These are phyloP conservation scores for Xerocomus nothofagi DNA, from an alignment of 1,284 basidiomycete species.

Conservation along the genomic window DNA sequence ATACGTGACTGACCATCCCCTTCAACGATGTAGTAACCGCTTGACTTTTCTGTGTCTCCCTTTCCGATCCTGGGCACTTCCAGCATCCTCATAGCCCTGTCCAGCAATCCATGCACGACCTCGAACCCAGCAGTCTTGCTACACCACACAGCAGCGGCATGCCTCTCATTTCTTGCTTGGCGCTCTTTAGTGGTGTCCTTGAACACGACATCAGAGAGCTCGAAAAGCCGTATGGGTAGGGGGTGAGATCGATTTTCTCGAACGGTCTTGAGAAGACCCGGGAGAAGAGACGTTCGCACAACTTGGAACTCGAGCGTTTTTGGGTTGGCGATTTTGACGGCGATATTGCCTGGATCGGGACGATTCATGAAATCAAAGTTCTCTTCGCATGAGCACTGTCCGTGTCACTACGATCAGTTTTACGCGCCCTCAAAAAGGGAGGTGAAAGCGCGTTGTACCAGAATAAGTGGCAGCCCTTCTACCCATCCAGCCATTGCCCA, in stretches of 20 bases:
- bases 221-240: conserved; percentile 92
- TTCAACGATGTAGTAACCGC: conserved; percentile 93
- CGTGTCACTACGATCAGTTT: conserved; percentile 1
- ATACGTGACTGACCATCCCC: conserved; percentile 60
- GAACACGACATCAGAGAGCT: conserved; percentile 91
- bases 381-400: conserved; percentile 95
- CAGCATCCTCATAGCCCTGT: conserved; percentile 93
- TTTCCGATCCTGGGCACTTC: conserved; percentile 80
- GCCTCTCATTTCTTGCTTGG: conserved; percentile 84
- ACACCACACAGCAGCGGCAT: conserved; percentile 91
- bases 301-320: conserved; percentile 99
- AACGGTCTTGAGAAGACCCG: conserved; percentile 94
- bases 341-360: conserved; percentile 76
- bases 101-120: conserved; percentile 92
- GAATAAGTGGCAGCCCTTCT: conserved; percentile 91
- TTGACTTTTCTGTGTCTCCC: conserved; percentile 53
- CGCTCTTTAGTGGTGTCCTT: conserved; percentile 82
- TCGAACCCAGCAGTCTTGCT: conserved; percentile 98
- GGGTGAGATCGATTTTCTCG: conserved; percentile 95
- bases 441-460: conserved; percentile 53
- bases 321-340: conserved; percentile 93
- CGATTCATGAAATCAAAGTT: conserved; percentile 94
- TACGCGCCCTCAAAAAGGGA: background rate
- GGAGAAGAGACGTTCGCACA: conserved; percentile 92
- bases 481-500: conserved; percentile 96